Base-by-base conservation (phyloP, 2,329 filamentous ascomycete species). In the Sarocladium brachiariae region DNA sequence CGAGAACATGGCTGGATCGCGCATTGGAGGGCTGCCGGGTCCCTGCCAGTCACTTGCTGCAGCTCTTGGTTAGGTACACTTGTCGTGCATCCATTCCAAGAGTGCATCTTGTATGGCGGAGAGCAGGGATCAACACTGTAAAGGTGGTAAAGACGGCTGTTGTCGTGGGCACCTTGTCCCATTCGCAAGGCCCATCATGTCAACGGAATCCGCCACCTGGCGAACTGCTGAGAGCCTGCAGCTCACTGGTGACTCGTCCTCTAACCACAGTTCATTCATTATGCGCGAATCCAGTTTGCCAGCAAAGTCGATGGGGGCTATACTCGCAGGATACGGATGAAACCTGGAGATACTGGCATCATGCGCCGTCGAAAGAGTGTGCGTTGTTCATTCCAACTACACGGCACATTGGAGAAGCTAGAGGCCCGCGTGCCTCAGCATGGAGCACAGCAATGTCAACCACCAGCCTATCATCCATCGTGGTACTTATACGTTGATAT, bases 381-480 rank as follows among this genome's bases (percentile, higher is more conserved):
- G 39, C 39, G 39, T 27, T 43, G 39, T 43, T n/a, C 39, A 43
- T 43, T n/a, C 39, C 39, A 43, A 16, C 10, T 19, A 11, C 14
- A 14, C 14, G 39, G 21, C 39, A 19, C 21, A 19, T 11, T 43
- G 7, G 21, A 10, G 21, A 13, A 10, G n/a, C 13, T 23, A 23
- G 27, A 24, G 21, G 21, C 27, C 39, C 39, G 11, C 39, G 23
- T 43, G 39, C 35, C 18, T 16, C 6, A 10, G 16, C 16, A 25
- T 27, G 11, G 39, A 16, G 11, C 8, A 16, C 37, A 23, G 6
- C 5, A 14, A 43, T 25, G 27, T 27, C 7, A 27, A 18, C 37
- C 9, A 19, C 37, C 37, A 39, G 21, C 39, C 21, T 19, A 43
- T 43, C n/a, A 25, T 11, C 39, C 13, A 25, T 14, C 39, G 27